These are phyloP conservation scores for Lichenothelia convexa DNA, from an alignment of 495 filamentous ascomycete species.

Conservation along the genomic window DNA sequence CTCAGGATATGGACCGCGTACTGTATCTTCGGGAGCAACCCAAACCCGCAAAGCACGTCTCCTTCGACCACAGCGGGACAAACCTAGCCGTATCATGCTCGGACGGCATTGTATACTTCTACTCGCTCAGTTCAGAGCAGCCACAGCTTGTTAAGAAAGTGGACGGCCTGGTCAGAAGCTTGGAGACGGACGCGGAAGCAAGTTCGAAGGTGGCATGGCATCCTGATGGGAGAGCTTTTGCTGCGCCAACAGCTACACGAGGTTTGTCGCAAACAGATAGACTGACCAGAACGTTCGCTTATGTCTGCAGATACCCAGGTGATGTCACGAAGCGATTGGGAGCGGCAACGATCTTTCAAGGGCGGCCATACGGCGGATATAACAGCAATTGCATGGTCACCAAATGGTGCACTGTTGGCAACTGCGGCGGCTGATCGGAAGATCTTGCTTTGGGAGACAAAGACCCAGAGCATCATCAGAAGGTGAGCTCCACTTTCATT, in stretches of 20 bases:
- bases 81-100: constrained; percentile 67
- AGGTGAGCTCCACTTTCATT: constrained; percentile 12
- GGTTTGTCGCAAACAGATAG: constrained; percentile 1
- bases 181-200: constrained; percentile 62
- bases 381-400: constrained; percentile 78
- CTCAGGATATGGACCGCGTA: constrained; percentile 53
- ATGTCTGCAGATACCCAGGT: constrained; percentile 50
- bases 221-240: constrained; percentile 85
- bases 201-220: constrained; percentile 74
- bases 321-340: constrained; percentile 71
- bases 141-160: constrained; percentile 65
- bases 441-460: constrained; percentile 75
- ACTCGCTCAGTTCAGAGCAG: constrained; percentile 63
- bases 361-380: constrained; percentile 71
- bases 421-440: constrained; percentile 69
- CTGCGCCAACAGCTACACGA: constrained; percentile 59
- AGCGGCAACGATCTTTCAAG: constrained; percentile 57
- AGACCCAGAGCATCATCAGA: constrained; percentile 58
- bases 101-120: constrained; percentile 75
- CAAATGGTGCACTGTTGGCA: constrained; percentile 75
- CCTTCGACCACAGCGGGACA: constrained; percentile 68
- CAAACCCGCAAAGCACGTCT: constrained; percentile 72
- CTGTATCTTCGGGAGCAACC: constrained; percentile 62
- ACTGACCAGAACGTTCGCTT: neutral
- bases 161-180: constrained; percentile 62